Conservation (phyloP, 2,329 filamentous ascomycete species). For the Grosmannia serpens region DNA sequence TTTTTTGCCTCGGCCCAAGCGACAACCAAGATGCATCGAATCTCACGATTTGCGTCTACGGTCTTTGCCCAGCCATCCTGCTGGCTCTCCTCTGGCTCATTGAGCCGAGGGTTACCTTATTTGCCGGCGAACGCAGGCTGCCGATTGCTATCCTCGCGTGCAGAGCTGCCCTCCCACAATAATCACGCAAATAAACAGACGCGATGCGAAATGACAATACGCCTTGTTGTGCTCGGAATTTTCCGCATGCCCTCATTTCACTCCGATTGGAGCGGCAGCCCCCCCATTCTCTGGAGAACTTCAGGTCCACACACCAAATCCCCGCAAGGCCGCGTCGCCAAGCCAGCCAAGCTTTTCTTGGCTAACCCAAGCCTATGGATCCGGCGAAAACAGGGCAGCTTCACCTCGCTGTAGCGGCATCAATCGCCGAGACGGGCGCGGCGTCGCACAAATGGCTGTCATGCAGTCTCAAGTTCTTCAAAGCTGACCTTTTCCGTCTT, state of each 20-base stretch:
- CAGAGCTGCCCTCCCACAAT: too few relatives aligned
- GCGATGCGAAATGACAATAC: too few relatives aligned
- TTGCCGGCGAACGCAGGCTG: too few relatives aligned
- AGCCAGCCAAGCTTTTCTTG: conserved; percentile 13
- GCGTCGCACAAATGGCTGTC: neutral
- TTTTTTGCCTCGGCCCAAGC: too few relatives aligned
- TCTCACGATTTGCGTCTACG: too few relatives aligned
- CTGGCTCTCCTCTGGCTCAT: too few relatives aligned
- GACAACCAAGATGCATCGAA: too few relatives aligned
- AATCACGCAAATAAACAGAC: too few relatives aligned
- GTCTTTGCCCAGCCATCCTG: too few relatives aligned
- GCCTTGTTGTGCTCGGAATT: neutral
- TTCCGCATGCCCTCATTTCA: neutral
- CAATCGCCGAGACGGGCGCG: neutral
- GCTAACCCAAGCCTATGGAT: conserved; percentile 8
- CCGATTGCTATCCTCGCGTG: too few relatives aligned
- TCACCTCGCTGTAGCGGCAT: neutral
- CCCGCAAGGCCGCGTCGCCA: conserved; percentile 10
- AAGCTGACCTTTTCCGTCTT: neutral
- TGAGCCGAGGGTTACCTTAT: too few relatives aligned
- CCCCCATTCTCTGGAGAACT: neutral
- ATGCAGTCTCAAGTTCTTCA: neutral
- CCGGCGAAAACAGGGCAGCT: conserved; percentile 1
- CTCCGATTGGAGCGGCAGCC: neutral
- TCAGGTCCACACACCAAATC: conserved; percentile 3